Base-by-base conservation (phyloP, 768 basidiomycete species). In the Rhodotorula taiwanensis region DNA sequence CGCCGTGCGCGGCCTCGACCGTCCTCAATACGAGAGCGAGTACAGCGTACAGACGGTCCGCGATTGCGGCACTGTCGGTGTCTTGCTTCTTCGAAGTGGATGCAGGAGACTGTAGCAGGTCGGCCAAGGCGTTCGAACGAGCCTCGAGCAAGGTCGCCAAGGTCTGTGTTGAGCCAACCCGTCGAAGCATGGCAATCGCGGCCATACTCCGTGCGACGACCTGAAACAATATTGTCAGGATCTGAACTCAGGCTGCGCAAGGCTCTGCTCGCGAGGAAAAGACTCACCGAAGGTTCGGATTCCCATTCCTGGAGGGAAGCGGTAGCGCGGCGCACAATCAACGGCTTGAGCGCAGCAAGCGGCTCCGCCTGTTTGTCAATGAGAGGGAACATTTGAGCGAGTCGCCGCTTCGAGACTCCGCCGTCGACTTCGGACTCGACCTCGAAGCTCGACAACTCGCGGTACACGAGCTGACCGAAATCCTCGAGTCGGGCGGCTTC, bases 361-460 rank as follows among this genome's bases (percentile, higher is more conserved):
- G 53, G 55, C 31, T 73, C 72, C 39, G 57, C 60, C 49, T 72
- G 71, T 50, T 62, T 62, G 34, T 67, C 67, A n/a, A 72, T 61
- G n/a, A 73, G 64, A 11, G 72, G 72, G 51, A 73, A 73, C 23
- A 58, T 45, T 6, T 58, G 62, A 27, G 34, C 27, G 0, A 72
- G 16, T 18, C 25, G 13, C 21, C 36, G 3, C n/a, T 27, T 23
- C 25, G 5, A 27, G 0, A 47, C 56, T 14, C 21, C 47, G 13
- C 20, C 36, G 13, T 39, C 52, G 14, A 53, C 61, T 0, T 54
- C 54, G n/a, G 59, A 48, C 4, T 54, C 56, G 5, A 41, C 31
- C 28, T 55, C 53, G 49, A 34, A 63, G 28, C 23, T 48, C 15
- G 59, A 54, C 6, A 73, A 60, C 60, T 72, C 67, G 11, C 58